Conservation (phyloP, 192 early-diverging fungal genomes). For the Coemansia sp. region DNA sequence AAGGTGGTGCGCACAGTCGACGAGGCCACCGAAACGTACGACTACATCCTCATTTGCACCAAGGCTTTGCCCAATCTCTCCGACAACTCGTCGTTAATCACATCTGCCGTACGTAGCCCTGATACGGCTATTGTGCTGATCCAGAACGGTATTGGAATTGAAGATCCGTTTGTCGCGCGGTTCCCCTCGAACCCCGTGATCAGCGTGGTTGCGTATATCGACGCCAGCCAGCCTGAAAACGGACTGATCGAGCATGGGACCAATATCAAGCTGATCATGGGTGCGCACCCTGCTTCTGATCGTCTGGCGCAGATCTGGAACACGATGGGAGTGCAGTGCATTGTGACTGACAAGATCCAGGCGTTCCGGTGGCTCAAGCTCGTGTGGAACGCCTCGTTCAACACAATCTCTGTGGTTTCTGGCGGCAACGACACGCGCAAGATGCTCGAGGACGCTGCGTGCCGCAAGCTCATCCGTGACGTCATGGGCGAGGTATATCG, state of each 20-base stretch:
- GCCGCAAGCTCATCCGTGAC: slow-evolving; percentile 37
- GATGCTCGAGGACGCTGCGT: slow-evolving; percentile 54
- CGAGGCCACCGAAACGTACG: slow-evolving; percentile 45
- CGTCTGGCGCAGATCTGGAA: slow-evolving; percentile 49
- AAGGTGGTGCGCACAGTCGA: slow-evolving; percentile 51
- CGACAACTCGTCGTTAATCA: slow-evolving; percentile 59
- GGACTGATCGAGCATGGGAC: slow-evolving; percentile 58
- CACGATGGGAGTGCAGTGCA: slow-evolving; percentile 35
- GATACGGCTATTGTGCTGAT: slow-evolving; percentile 62
- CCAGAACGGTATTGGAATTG: slow-evolving; percentile 72
- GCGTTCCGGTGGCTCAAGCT: slow-evolving; percentile 65
- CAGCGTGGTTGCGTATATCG: slow-evolving; percentile 63
- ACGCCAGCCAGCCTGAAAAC: slow-evolving; percentile 54
- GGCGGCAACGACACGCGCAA: slow-evolving; percentile 55
- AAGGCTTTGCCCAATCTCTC: slow-evolving; percentile 66
- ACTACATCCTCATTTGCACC: slow-evolving; percentile 62
- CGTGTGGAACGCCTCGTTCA: slow-evolving; percentile 74
- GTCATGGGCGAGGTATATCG: slow-evolving; percentile 59
- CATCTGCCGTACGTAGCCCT: slow-evolving; percentile 46
- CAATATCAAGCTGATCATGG: slow-evolving; percentile 40
- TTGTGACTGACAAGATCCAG: slow-evolving; percentile 58
- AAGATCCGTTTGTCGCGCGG: slow-evolving; percentile 54
- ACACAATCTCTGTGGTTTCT: slow-evolving; percentile 62
- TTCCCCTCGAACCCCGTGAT: slow-evolving; percentile 64
- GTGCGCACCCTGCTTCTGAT: slow-evolving; percentile 16